A percentile compares a stretch with the other conserved stretches of the same genome.
phyloP scores from a whole-genome alignment of 73 alveolate species.

The Tetrahymena borealis region DNA sequence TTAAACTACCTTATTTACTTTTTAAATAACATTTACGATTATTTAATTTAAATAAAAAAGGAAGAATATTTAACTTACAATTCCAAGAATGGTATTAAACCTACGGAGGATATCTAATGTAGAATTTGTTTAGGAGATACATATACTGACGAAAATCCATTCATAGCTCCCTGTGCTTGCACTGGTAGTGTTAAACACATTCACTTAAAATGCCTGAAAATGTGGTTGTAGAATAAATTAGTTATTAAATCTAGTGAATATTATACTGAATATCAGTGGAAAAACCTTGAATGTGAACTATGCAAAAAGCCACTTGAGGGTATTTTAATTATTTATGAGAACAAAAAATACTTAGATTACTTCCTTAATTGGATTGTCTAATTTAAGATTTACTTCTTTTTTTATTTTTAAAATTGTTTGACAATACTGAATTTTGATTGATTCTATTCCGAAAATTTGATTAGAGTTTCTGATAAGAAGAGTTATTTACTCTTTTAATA shows the following conservation, averaged over 20 bases:
- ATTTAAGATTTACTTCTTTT: too few relatives aligned
- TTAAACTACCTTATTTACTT: too few relatives aligned
- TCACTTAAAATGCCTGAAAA: constrained; percentile 28
- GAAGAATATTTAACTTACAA: background rate
- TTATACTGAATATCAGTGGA: constrained; percentile 34
- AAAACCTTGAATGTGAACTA: constrained; percentile 32
- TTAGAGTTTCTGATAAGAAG: too few relatives aligned
- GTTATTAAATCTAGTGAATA: constrained; percentile 21
- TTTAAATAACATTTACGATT: too few relatives aligned
- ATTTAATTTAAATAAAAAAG: background rate
- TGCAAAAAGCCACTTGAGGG: constrained; percentile 18
- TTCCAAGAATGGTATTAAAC: background rate
- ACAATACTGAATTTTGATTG: too few relatives aligned
- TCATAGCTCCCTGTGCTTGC: constrained; percentile 30
- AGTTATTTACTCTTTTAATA: too few relatives aligned
- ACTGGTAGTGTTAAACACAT: constrained; percentile 14
- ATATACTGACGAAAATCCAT: constrained; percentile 25
- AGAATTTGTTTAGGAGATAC: constrained; percentile 26
- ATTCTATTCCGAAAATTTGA: too few relatives aligned
- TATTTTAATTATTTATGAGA: background rate
- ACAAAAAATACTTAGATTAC: background rate
- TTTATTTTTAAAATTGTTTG: too few relatives aligned
- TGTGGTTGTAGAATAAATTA: constrained; percentile 21
- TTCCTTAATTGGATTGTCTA: background rate
- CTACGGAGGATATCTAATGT: background rate